Percentiles rank a stretch among this genome's conserved stretches.
Evolutionary conservation across 1,284 basidiomycete species (phyloP).

Genomic region (Abortiporus biennis): DNA sequence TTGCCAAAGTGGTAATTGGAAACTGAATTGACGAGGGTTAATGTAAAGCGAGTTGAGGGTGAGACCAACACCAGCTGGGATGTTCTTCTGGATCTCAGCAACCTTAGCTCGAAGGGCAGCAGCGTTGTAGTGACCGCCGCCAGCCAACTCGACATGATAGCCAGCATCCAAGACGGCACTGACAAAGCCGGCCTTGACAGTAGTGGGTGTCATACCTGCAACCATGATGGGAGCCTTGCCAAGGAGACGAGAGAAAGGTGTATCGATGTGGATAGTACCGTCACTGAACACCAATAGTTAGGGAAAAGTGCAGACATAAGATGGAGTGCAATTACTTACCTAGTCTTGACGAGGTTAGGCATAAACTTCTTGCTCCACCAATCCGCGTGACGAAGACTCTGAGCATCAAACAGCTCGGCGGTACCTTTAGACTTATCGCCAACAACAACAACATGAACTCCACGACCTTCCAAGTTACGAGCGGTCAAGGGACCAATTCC

Average conservation of each 20-base stretch:
- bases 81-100: constrained; percentile 78
- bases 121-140: constrained; percentile 95
- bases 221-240: constrained; percentile 99
- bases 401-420: constrained; percentile 76
- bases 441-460: constrained; percentile 82
- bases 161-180: constrained; percentile 90
- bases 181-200: constrained; percentile 90
- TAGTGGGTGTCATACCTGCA: constrained; percentile 96
- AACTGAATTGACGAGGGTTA: constrained; percentile 95
- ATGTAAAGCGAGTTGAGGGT: constrained; percentile 97
- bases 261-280: constrained; percentile 89
- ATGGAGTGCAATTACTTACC: constrained; percentile 35
- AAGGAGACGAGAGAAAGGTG: constrained; percentile 91
- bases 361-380: constrained; percentile 90
- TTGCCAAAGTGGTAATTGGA: constrained; percentile 97
- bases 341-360: constrained; percentile 84
- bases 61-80: constrained; percentile 84
- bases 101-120: constrained; percentile 86
- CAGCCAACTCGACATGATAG: constrained; percentile 94
- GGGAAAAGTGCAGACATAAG: not conserved
- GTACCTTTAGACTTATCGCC: constrained; percentile 85
- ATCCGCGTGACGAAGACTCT: constrained; percentile 69
- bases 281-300: constrained; percentile 45
- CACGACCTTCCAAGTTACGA: constrained; percentile 88
- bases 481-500: constrained; percentile 92